Evolutionary conservation across 2,329 filamentous ascomycete genomes (phyloP).

Genomic region (Zasmidium cellare): DNA sequence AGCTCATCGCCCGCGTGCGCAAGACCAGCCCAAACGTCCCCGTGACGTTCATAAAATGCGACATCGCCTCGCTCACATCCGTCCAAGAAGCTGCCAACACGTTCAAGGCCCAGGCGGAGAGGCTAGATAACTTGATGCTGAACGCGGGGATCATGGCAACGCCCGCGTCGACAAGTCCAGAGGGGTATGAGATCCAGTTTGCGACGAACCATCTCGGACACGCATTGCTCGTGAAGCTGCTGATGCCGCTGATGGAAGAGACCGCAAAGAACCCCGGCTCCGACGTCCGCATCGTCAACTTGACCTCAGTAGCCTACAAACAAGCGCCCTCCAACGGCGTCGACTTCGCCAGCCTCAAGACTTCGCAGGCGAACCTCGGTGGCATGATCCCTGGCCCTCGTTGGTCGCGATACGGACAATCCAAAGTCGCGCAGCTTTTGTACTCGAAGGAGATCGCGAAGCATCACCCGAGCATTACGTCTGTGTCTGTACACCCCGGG

Average conservation of each 20-base stretch:
- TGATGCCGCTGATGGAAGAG: constrained; percentile 21
- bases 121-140: constrained; percentile 32
- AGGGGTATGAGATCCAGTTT: constrained; percentile 34
- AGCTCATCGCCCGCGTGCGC: constrained; percentile 43
- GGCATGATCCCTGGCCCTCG: constrained; percentile 22
- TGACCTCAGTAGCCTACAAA: constrained; percentile 26
- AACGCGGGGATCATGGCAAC: constrained; percentile 33
- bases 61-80: constrained; percentile 24
- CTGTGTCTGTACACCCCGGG: constrained; percentile 45
- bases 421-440: constrained; percentile 51
- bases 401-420: constrained; percentile 45
- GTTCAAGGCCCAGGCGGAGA: constrained; percentile 11
- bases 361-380: constrained; percentile 11
- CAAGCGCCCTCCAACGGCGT: constrained; percentile 18
- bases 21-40: constrained; percentile 35
- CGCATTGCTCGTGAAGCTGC: constrained; percentile 29
- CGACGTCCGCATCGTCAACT: constrained; percentile 29
- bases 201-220: constrained; percentile 35
- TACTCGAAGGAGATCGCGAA: constrained; percentile 43
- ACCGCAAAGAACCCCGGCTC: constrained; percentile 19
- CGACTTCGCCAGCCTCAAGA: constrained; percentile 27
- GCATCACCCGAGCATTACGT: constrained; percentile 39
- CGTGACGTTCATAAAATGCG: constrained; percentile 37
- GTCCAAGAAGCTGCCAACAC: constrained; percentile 19
- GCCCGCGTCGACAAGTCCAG: constrained; percentile 12